Evolutionary conservation across 371 early-diverging fungal species (phyloP), one percentile per base, ranked within the genome.

Genomic region (Umbelopsis sp.): DNA sequence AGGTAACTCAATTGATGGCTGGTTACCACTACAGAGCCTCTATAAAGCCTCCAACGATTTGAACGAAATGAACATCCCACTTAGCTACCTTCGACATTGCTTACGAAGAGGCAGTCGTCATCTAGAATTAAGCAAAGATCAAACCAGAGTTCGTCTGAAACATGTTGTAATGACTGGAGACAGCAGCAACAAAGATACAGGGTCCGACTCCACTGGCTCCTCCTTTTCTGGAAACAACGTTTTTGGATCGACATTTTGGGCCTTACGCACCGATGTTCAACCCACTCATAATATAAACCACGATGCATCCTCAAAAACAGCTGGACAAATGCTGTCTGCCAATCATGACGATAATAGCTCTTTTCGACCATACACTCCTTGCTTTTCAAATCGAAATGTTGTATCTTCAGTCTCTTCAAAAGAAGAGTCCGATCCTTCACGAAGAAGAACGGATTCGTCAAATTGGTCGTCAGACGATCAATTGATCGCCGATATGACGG

Each of bases 41-140:
- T 57, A 57, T 18, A 29, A 57, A 3, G 57, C 57, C 14, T 57
- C 48, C 12, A 65, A 29, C 20, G 66, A 65, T 3, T 32, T 65
- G 20, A 44, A 48, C 37, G 66, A 44, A n/a, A 48, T 65, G 50
- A 51, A 48, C 48, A 38, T 65, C 12, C 66, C 66, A 18, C 22
- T 65, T 3, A 51, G 38, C 24, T 65, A 65, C 37, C 38, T 65
- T 11, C 66, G 38, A 29, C 66, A 65, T 65, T 65, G 66, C 48
- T 14, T 65, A 32, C 66, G 66, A 6, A 20, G 50, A 32, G 48
- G 66, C n/a, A 50, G 35, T 38, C 66, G 38, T 18, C 44, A 35
- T 6, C 29, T 65, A 18, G 66, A 65, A n/a, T 65, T 65, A 9
- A 65, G 66, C 50, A 37, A 44, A 32, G 66, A 65, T 50, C 50